Evolutionary conservation across 352 stramenopile species (phyloP).

Genomic region (Peronosclerospora sorghi): DNA sequence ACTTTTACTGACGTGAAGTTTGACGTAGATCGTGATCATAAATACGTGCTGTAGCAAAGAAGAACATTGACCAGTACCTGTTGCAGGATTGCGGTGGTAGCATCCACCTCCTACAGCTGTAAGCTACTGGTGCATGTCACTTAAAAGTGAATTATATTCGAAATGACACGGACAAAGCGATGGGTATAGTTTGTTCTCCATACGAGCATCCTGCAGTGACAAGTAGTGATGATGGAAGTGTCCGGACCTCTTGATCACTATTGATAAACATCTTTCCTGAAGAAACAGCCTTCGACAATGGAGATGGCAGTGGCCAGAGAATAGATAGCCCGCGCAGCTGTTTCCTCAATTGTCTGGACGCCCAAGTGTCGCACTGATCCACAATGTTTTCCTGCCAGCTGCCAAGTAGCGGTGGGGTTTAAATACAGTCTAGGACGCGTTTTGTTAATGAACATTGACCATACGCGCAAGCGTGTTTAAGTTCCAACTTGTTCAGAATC

Average conservation of each 20-base stretch:
- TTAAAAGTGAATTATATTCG: slow-evolving; percentile 45
- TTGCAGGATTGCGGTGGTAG: slow-evolving; percentile 46
- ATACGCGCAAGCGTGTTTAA: slow-evolving; percentile 80
- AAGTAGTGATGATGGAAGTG: slow-evolving; percentile 73
- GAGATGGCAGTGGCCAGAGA: neutral
- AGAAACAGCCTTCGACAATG: slow-evolving; percentile 1
- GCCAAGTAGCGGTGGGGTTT: slow-evolving; percentile 84
- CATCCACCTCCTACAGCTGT: slow-evolving; percentile 38
- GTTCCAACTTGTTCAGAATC: too few relatives aligned
- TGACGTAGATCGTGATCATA: slow-evolving; percentile 46
- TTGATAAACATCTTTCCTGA: slow-evolving; percentile 24
- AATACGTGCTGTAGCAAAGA: slow-evolving; percentile 54
- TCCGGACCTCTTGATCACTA: slow-evolving; percentile 42
- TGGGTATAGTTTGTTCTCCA: slow-evolving; percentile 66
- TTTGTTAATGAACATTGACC: slow-evolving; percentile 40
- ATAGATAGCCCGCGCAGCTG: slow-evolving; percentile 22
- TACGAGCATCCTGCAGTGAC: slow-evolving; percentile 81
- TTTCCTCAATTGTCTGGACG: slow-evolving; percentile 66
- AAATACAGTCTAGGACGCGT: slow-evolving; percentile 80
- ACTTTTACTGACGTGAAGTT: slow-evolving; percentile 74
- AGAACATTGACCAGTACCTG: slow-evolving; percentile 31
- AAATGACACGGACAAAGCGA: slow-evolving; percentile 59
- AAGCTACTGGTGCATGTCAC: slow-evolving; percentile 25
- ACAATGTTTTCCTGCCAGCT: slow-evolving; percentile 35
- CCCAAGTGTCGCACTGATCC: slow-evolving; percentile 33